These are phyloP conservation scores for Vaccinium vitisidaea DNA, from an alignment of 148 eudicot species.

Conservation along the genomic window DNA sequence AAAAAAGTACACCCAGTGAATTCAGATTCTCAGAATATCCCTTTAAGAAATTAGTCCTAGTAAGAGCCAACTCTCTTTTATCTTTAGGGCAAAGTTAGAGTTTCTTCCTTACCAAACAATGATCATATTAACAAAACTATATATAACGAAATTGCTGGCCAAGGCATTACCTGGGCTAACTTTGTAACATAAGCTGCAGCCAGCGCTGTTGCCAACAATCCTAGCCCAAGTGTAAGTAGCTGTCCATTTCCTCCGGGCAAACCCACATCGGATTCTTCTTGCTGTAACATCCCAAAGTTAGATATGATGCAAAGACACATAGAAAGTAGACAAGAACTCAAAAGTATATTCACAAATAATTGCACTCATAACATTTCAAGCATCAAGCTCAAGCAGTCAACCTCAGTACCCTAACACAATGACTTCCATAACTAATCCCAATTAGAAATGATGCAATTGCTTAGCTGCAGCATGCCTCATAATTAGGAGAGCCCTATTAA, in stretches of 20 bases:
- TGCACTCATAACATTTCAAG: slow-evolving; percentile 7
- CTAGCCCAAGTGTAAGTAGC: slow-evolving; percentile 81
- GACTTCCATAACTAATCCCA: neutral
- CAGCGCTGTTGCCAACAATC: slow-evolving; percentile 76
- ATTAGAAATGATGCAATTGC: neutral
- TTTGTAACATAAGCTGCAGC: slow-evolving; percentile 89
- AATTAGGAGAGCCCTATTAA: neutral
- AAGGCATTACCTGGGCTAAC: slow-evolving; percentile 69
- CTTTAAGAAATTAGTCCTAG: neutral
- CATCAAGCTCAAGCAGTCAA: slow-evolving; percentile 6
- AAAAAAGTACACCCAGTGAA: neutral
- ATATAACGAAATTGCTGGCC: neutral
- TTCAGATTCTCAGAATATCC: neutral
- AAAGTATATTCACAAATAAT: neutral
- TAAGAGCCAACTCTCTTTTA: neutral
- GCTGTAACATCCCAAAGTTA: slow-evolving; percentile 42
- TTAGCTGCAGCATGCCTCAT: too few relatives aligned
- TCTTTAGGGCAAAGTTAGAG: neutral
- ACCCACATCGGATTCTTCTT: slow-evolving; percentile 74
- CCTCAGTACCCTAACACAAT: neutral
- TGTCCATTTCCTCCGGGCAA: slow-evolving; percentile 68
- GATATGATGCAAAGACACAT: neutral
- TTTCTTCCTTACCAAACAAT: neutral
- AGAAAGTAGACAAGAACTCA: neutral
- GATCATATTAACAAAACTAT: neutral